Evolutionary conservation across 2,329 filamentous ascomycete species (phyloP).

Genomic region (Chaetothyriales sp.): DNA sequence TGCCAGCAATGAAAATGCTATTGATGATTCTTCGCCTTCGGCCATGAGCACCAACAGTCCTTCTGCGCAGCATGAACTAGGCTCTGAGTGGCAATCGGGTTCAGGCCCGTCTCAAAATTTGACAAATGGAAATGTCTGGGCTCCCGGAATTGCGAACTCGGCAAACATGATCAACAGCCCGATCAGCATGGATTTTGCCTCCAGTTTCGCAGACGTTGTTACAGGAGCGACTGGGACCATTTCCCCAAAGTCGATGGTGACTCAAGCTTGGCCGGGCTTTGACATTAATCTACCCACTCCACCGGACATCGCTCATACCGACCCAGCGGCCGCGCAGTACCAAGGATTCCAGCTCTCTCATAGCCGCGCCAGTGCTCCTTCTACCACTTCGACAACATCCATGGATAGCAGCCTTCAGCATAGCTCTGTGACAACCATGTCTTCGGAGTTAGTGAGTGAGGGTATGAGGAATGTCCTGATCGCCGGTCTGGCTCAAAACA

Average conservation of each 20-base stretch:
- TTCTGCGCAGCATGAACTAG: conserved; percentile 77
- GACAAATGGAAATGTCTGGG: conserved; percentile 54
- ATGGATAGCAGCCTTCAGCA: conserved; percentile 48
- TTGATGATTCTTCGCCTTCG: conserved; percentile 89
- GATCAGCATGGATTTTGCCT: conserved; percentile 61
- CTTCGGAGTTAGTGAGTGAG: conserved; percentile 53
- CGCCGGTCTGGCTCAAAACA: conserved; percentile 46
- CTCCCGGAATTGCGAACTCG: conserved; percentile 54
- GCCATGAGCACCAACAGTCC: conserved; percentile 92
- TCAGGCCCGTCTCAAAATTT: conserved; percentile 13
- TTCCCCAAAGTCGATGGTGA: conserved; percentile 61
- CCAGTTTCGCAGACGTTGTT: conserved; percentile 63
- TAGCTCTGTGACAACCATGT: conserved; percentile 47
- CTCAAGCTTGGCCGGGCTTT: conserved; percentile 47
- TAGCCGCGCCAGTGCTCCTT: conserved; percentile 25
- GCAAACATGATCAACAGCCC: conserved; percentile 51
- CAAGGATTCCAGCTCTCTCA: conserved; percentile 37
- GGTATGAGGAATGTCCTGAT: conserved; percentile 51
- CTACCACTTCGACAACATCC: conserved; percentile 34
- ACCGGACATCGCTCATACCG: conserved; percentile 60
- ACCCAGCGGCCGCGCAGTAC: conserved; percentile 40
- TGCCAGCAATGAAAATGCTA: conserved; percentile 59
- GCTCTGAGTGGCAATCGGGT: conserved; percentile 55
- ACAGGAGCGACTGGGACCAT: conserved; percentile 52
- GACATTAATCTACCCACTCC: conserved; percentile 67